These are phyloP conservation scores for Microcyclospora pomicola DNA, from an alignment of 2,329 filamentous ascomycete species.

Conservation along the genomic window DNA sequence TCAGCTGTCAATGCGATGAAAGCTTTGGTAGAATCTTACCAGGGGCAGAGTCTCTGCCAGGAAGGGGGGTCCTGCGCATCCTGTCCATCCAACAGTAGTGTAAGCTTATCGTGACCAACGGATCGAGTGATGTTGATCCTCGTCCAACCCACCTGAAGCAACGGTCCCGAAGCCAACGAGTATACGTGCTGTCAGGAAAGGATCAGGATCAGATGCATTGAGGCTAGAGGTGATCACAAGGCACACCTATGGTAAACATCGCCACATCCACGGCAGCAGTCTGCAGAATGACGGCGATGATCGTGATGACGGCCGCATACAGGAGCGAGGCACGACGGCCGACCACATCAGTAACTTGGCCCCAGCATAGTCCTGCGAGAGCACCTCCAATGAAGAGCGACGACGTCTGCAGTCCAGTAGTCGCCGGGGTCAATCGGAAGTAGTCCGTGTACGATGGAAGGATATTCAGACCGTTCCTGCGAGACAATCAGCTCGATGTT, in stretches of 20 bases:
- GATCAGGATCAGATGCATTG: slow-evolving; percentile 12
- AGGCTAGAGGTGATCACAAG: slow-evolving; percentile 6
- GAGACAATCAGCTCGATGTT: background rate
- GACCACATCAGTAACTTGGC: slow-evolving; percentile 29
- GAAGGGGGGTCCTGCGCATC: background rate
- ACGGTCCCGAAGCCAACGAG: slow-evolving; percentile 35
- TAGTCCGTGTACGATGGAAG: slow-evolving; percentile 43
- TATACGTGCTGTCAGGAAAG: slow-evolving; percentile 21
- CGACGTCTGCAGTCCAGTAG: slow-evolving; percentile 41
- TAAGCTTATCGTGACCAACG: no score
- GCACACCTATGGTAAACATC: slow-evolving; percentile 31
- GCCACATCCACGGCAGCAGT: slow-evolving; percentile 37
- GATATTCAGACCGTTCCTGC: slow-evolving; percentile 41
- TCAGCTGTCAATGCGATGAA: no score
- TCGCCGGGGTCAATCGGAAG: slow-evolving; percentile 40
- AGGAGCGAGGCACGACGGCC: slow-evolving; percentile 35
- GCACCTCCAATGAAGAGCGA: slow-evolving; percentile 41
- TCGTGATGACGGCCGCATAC: slow-evolving; percentile 27
- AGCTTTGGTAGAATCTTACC: no score
- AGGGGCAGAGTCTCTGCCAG: background rate
- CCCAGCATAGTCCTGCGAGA: slow-evolving; percentile 32
- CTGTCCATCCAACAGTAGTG: no score
- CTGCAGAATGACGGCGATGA: slow-evolving; percentile 35
- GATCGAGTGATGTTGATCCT: no score
- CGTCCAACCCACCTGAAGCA: background rate